Base-by-base conservation (phyloP, 768 basidiomycete genomes). In the Russula earlei region DNA sequence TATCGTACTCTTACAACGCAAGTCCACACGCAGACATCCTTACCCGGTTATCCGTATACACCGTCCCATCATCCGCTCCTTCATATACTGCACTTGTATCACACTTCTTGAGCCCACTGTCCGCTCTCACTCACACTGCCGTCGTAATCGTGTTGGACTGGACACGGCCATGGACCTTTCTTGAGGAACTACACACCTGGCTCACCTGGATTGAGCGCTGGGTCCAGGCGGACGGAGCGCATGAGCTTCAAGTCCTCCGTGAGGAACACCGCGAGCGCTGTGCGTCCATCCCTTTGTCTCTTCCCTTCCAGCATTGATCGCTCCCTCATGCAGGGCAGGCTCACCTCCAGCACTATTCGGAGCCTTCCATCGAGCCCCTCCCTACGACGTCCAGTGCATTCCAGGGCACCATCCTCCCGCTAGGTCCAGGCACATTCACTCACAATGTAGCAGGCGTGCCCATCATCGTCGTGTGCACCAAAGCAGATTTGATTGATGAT, bases 81-180 rank as follows among this genome's bases (percentile, higher is more conserved):
- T 77, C 86, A 1, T 84, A 91, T 61, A 81, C 82, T 2, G 71
- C 82, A 12, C 69, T 95, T 29, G 63, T 95, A 0, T 89, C 91
- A 0, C 81, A 85, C 56, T 89, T 91, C 61, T 69, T 93, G 24
- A 87, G 89, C 1, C 84, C 91, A 1, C 75, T 81, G 54, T 72
- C 77, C 27, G 73, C 80, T 6, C 69, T 91, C 12, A 77, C 79
- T 3, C 84, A 90, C 60, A 85, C 87, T 0, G 74, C 90, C 29
- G 81, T 92, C 43, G 72, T 96, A 65, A 87, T 98, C 63, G 82
- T 85, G 0, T 73, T 99, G 10, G 95, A 99, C 68, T 99, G 96
- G 95, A 95, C 92, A 62, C 80, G 80, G 61, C 95, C 95, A 1
- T 94, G 91, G 83, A 80, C 84, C 1, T 98, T 98, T 68, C 72